Evolutionary conservation across 2,329 filamentous ascomycete species (phyloP).

Genomic region (Alternaria sp.): DNA sequence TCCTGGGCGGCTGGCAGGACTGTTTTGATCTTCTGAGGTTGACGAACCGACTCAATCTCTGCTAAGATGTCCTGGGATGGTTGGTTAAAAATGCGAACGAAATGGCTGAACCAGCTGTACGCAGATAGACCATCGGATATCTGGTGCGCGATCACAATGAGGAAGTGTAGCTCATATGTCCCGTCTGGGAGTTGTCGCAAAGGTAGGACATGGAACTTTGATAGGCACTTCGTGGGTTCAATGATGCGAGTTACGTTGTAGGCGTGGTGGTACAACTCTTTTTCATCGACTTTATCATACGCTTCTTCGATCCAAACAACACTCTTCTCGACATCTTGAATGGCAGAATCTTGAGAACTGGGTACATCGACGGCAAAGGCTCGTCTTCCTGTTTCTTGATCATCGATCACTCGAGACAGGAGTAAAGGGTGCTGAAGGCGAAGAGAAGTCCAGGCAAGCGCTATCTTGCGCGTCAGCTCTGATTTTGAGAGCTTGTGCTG

Average conservation of each 20-base stretch:
- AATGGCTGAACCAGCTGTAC: slow-evolving; percentile 53
- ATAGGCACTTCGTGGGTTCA: slow-evolving; percentile 45
- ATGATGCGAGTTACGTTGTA: slow-evolving; percentile 51
- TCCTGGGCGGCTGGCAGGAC: slow-evolving; percentile 55
- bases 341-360: slow-evolving; percentile 34
- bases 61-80: slow-evolving; percentile 5
- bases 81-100: slow-evolving; percentile 38
- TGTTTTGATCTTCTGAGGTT: no score
- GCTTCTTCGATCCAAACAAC: slow-evolving; percentile 51
- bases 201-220: slow-evolving; percentile 51
- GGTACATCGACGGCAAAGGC: slow-evolving; percentile 47
- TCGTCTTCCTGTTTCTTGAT: slow-evolving; percentile 17
- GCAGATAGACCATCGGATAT: slow-evolving; percentile 55
- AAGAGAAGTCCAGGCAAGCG: slow-evolving; percentile 50
- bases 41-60: slow-evolving; percentile 17
- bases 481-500: slow-evolving; percentile 36
- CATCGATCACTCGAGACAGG: slow-evolving; percentile 38
- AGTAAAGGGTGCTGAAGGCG: slow-evolving; percentile 50
- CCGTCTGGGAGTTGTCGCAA: slow-evolving; percentile 26
- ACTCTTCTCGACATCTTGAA: slow-evolving; percentile 35
- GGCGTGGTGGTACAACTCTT: slow-evolving; percentile 52
- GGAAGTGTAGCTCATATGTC: slow-evolving; percentile 41
- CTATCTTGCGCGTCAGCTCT: slow-evolving; percentile 44
- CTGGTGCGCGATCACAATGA: slow-evolving; percentile 53
- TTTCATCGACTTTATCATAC: slow-evolving; percentile 41